Percentiles rank a stretch among this genome's conserved stretches.
phyloP scores from a whole-genome alignment of 352 stramenopile genomes.

The Phytophthora sp. region DNA sequence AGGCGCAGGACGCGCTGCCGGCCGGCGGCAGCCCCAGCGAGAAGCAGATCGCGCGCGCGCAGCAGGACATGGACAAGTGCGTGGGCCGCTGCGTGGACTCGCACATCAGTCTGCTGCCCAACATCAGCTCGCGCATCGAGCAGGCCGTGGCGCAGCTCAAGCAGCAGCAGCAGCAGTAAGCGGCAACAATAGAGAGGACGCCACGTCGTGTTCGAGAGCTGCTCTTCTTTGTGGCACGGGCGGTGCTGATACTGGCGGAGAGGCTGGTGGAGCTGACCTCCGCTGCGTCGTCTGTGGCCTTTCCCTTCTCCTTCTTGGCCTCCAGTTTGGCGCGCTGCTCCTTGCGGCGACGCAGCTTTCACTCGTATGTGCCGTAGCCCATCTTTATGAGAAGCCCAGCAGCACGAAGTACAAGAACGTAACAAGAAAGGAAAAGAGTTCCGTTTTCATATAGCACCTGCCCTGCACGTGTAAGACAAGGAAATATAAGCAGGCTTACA shows the following conservation, averaged over 20 bases:
- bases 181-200: conserved; percentile 20
- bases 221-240: no score
- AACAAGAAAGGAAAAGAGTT: conserved; percentile 79
- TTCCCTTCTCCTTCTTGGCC: conserved; percentile 43
- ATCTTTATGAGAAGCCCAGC: conserved; percentile 80
- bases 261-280: conserved; percentile 20
- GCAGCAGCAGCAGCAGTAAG: conserved; percentile 44
- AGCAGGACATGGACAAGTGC: conserved; percentile 84
- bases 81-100: conserved; percentile 70
- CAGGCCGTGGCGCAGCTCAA: conserved; percentile 78
- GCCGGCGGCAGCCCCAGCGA: conserved; percentile 69
- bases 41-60: conserved; percentile 61
- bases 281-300: conserved; percentile 5
- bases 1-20: conserved; percentile 71
- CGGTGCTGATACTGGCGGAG: neutral
- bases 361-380: conserved; percentile 89
- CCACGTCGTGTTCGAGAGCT: neutral
- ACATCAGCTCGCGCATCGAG: conserved; percentile 73
- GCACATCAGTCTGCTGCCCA: conserved; percentile 81
- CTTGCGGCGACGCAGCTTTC: conserved; percentile 82
- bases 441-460: no score
- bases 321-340: conserved; percentile 67
- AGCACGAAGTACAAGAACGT: conserved; percentile 88
- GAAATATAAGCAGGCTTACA: no score
- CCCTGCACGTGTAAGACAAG: no score